Evolutionary conservation across 1,139 yeast genomes (phyloP), one percentile per base, ranked within the genome.

Genomic region (Geotrichum siamense): DNA sequence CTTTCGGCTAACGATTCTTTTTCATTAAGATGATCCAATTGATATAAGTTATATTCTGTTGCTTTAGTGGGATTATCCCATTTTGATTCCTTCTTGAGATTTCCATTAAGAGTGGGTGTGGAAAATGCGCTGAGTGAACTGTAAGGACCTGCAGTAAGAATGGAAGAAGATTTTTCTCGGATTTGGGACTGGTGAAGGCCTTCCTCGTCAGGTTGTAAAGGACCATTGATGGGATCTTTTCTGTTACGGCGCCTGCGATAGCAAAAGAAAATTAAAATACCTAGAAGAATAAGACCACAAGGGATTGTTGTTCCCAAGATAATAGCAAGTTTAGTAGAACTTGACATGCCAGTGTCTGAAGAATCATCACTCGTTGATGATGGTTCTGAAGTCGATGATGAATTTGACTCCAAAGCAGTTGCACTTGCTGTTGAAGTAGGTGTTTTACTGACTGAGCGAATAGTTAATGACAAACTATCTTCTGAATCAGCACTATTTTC

Each of bases 281-380:
- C 45, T 0, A 70, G 68, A 0, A 75, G 66, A 12, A 43, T 17
- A 3, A 15, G 15, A 23, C 70, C 70, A 1, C 75, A 62, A 1
- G 95, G 95, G 41, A 89, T 72, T 3, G 82, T 84, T n/a, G 83
- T 89, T 43, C 96, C 96, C 50, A 89, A 74, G 1, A 87, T 94
- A 58, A 89, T 83, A n/a, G 44, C 45, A 16, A 41, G 28, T 2
- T 27, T 39, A 13, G 37, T 44, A 4, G 26, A 37, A 5, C 21
- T 17, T 5, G 38, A 30, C 20, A 16, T 37, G 16, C 30, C 22
- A 22, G 44, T 19, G 12, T 32, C 17, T 6, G 2, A 2, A 26
- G 39, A 2, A 20, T 33, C 22, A 1, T 37, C 3, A 10, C 32
- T n/a, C 5, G 44, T 12, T 13, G 20, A 16, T 16, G 26, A 16